These are phyloP conservation scores for Candida xiaguanensis DNA, from an alignment of 805 yeast genomes.

Conservation along the genomic window DNA sequence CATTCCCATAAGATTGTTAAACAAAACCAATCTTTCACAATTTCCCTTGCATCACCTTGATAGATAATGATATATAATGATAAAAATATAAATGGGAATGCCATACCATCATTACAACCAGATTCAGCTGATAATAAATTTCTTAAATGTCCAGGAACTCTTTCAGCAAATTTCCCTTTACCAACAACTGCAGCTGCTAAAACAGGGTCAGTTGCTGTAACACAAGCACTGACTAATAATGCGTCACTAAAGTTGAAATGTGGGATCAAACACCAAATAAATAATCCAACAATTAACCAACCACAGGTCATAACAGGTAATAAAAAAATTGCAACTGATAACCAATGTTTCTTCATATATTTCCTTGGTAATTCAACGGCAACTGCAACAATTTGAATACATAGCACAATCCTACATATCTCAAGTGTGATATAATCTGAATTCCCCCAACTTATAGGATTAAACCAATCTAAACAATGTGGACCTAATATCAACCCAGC, in stretches of 20 bases:
- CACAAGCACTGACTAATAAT: conserved; percentile 76
- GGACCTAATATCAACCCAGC: conserved; percentile 90
- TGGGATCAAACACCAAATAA: conserved; percentile 76
- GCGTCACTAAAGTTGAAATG: conserved; percentile 68
- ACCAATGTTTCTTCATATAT: conserved; percentile 82
- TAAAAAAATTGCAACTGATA: conserved; percentile 67
- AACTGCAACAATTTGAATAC: conserved; percentile 88
- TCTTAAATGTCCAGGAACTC: conserved; percentile 91
- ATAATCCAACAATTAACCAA: conserved; percentile 79
- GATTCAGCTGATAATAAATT: conserved; percentile 81
- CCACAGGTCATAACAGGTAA: conserved; percentile 89
- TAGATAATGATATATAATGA: conserved; percentile 67
- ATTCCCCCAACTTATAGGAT: conserved; percentile 83
- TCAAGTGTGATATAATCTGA: conserved; percentile 79
- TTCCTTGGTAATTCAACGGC: conserved; percentile 91
- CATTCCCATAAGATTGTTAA: conserved; percentile 80
- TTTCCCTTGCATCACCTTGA: conserved; percentile 59
- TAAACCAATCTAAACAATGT: conserved; percentile 76
- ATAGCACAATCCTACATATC: conserved; percentile 73
- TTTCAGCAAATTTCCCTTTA: conserved; percentile 83
- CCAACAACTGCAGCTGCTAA: conserved; percentile 95
- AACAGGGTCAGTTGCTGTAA: conserved; percentile 94
- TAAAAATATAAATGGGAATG: conserved; percentile 80
- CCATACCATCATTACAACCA: conserved; percentile 94
- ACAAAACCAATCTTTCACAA: conserved; percentile 77